A percentile compares a stretch with the other conserved stretches of the same genome.
These are phyloP conservation scores for Botrytis paeoniae DNA, from an alignment of 2,329 filamentous ascomycete genomes.

Conservation along the genomic window DNA sequence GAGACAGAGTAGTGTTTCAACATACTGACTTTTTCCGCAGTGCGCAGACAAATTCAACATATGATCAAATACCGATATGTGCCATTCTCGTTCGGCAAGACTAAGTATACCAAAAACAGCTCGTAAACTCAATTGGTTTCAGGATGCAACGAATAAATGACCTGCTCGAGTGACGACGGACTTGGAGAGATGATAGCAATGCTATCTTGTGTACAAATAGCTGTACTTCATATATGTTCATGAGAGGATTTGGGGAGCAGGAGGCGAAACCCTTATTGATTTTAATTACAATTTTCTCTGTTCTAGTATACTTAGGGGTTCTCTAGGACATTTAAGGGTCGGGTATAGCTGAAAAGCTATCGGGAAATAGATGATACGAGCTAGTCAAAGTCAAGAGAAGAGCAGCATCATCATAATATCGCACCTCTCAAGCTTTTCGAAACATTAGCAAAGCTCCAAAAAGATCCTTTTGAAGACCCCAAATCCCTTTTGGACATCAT, in stretches of 20 bases:
- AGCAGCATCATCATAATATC: not conserved
- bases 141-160: conserved; percentile 4
- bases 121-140: conserved; percentile 27
- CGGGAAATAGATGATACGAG: conserved; percentile 9
- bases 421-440: not conserved
- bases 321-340: conserved; percentile 9
- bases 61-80: conserved; percentile 99
- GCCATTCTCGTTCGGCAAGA: conserved; percentile 88
- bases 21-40: conserved; percentile 44
- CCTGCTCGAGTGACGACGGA: conserved; percentile 8
- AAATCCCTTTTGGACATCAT: not conserved
- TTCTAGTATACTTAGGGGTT: conserved; percentile 24
- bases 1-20: conserved; percentile 20
- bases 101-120: conserved; percentile 69
- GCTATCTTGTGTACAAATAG: conserved; percentile 23
- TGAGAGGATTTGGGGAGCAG: conserved; percentile 16
- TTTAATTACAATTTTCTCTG: conserved; percentile 31
- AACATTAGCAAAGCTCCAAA: not conserved
- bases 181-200: conserved; percentile 17
- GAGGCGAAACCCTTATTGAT: conserved; percentile 23
- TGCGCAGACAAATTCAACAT: conserved; percentile 99
- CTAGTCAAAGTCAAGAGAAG: not conserved
- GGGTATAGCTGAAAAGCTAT: conserved; percentile 15
- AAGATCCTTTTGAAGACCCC: not conserved
- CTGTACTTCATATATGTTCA: conserved; percentile 16